These are phyloP conservation scores for Opeltia flavorubescens DNA, from an alignment of 495 filamentous ascomycete genomes.

Conservation along the genomic window DNA sequence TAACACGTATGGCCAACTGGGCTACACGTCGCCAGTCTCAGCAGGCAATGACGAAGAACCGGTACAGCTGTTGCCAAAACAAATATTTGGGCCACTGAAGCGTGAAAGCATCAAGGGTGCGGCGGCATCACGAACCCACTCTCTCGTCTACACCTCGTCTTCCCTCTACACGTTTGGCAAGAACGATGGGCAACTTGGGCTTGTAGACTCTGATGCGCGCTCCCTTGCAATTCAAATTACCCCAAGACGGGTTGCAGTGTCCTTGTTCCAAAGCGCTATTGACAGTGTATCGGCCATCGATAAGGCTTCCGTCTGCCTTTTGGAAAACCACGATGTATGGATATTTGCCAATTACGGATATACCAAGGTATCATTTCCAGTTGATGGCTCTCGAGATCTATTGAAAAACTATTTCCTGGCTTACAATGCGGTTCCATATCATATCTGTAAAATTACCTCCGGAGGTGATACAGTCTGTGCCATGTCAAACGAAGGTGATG, in stretches of 20 bases:
- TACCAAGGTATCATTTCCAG: slow-evolving; percentile 66
- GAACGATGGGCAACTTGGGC: slow-evolving; percentile 85
- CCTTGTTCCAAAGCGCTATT: slow-evolving; percentile 66
- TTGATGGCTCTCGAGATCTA: slow-evolving; percentile 50
- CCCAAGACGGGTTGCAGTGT: slow-evolving; percentile 77
- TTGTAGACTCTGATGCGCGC: slow-evolving; percentile 87
- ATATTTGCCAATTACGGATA: slow-evolving; percentile 92
- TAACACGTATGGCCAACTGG: slow-evolving; percentile 76
- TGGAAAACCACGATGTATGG: slow-evolving; percentile 79
- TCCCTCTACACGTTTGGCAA: slow-evolving; percentile 91
- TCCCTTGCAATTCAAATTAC: slow-evolving; percentile 69
- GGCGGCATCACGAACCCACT: slow-evolving; percentile 86
- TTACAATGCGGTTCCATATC: slow-evolving; percentile 26
- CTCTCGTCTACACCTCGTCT: slow-evolving; percentile 66
- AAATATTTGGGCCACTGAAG: slow-evolving; percentile 84
- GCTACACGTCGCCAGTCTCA: slow-evolving; percentile 46
- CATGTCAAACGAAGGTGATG: slow-evolving; percentile 65
- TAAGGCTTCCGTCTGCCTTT: slow-evolving; percentile 69
- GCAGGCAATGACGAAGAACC: slow-evolving; percentile 33
- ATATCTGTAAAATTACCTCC: slow-evolving; percentile 59
- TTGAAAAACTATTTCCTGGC: slow-evolving; percentile 51
- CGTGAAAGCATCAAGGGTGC: slow-evolving; percentile 68
- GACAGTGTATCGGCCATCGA: slow-evolving; percentile 77
- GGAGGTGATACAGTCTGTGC: slow-evolving; percentile 86
- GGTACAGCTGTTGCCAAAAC: slow-evolving; percentile 64